Evolutionary conservation across 1,284 basidiomycete genomes (phyloP).

Genomic region (Rhodotorula sp.): DNA sequence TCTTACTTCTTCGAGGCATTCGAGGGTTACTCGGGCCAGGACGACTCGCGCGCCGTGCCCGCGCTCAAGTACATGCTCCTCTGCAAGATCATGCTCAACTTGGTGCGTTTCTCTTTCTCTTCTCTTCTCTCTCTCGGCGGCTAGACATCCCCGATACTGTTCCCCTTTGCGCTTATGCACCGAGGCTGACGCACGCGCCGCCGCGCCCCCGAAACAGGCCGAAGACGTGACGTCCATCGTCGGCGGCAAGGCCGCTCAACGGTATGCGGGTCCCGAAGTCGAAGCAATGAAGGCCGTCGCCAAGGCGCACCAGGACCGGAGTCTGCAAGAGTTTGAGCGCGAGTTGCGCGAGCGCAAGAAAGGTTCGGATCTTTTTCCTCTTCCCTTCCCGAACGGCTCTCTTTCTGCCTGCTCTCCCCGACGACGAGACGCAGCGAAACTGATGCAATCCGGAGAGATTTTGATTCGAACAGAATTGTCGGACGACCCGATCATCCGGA

Average conservation of each 20-base stretch:
- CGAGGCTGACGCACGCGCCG: background rate
- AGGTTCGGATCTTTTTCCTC: constrained; percentile 55
- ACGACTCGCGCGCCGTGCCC: constrained; percentile 63
- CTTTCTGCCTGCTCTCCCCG: background rate
- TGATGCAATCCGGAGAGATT: background rate
- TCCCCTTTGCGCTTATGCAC: constrained; percentile 4
- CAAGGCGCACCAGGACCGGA: constrained; percentile 85
- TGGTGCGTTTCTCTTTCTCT: constrained; percentile 58
- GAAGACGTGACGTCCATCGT: constrained; percentile 88
- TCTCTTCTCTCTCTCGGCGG: background rate
- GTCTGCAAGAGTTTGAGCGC: constrained; percentile 84
- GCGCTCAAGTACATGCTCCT: constrained; percentile 97
- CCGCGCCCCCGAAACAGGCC: constrained; percentile 59
- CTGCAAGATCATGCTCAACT: constrained; percentile 96
- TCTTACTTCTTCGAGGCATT: constrained; percentile 98
- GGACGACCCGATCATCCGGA: constrained; percentile 88
- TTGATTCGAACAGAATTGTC: constrained; percentile 68
- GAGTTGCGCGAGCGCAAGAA: constrained; percentile 83
- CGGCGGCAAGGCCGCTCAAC: constrained; percentile 79
- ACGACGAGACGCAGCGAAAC: too few relatives aligned
- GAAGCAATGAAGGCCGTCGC: constrained; percentile 95
- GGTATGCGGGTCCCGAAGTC: constrained; percentile 76
- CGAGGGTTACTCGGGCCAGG: constrained; percentile 71
- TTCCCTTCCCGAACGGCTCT: background rate
- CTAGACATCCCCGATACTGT: too few relatives aligned